These are phyloP conservation scores for Calycina herbarum DNA, from an alignment of 2,329 filamentous ascomycete genomes.

Conservation along the genomic window DNA sequence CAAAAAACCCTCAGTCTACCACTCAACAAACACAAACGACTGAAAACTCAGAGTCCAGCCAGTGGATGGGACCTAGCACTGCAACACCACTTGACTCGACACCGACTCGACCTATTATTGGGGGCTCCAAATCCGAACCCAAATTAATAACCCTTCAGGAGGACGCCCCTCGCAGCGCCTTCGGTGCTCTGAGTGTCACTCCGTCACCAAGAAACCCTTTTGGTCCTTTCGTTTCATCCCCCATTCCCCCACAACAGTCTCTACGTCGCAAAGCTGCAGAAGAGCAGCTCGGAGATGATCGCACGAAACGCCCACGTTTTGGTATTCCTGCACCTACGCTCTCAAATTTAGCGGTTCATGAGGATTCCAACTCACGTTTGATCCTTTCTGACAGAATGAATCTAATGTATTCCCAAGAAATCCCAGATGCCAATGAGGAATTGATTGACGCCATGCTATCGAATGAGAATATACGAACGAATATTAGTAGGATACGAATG, in stretches of 20 bases:
- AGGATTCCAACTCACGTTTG: too few relatives aligned
- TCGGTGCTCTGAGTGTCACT: neutral
- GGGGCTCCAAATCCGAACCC: neutral
- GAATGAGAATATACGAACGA: conserved; percentile 47
- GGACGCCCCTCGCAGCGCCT: neutral
- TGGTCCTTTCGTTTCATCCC: neutral
- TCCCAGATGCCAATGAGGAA: too few relatives aligned
- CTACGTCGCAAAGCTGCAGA: conserved; percentile 26
- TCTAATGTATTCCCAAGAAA: too few relatives aligned
- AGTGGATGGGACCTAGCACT: neutral
- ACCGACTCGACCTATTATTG: neutral
- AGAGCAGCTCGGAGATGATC: conserved; percentile 17
- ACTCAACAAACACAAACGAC: conserved; percentile 24
- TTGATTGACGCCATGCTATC: too few relatives aligned
- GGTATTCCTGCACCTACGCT: conserved; percentile 3
- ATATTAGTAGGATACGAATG: conserved; percentile 51
- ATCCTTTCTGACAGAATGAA: too few relatives aligned
- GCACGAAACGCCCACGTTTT: conserved; percentile 25
- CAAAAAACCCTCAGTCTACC: neutral
- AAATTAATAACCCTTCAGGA: neutral
- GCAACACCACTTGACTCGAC: neutral
- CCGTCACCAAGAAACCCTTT: neutral
- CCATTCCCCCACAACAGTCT: conserved; percentile 24
- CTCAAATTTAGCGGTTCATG: too few relatives aligned
- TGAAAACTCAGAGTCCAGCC: conserved; percentile 4